Percentiles rank a stretch among this genome's conserved stretches.
phyloP scores from a whole-genome alignment of 1,284 basidiomycete species.

The Fomitopsis betulina region DNA sequence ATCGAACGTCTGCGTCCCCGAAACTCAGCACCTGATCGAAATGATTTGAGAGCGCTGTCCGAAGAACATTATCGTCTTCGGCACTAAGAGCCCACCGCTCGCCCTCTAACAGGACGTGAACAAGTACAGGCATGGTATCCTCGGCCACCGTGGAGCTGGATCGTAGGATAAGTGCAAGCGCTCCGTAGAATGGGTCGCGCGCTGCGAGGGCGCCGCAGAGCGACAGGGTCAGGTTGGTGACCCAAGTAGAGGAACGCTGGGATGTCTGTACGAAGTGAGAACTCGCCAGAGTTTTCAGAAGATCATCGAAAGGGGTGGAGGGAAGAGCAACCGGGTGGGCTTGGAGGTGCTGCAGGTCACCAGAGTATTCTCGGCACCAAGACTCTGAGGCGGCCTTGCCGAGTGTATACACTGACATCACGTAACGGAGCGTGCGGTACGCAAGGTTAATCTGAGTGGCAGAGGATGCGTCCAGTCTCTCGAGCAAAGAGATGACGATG shows the following conservation, averaged over 20 bases:
- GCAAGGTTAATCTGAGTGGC: constrained; percentile 48
- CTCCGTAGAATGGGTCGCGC: constrained; percentile 63
- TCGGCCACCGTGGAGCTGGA: constrained; percentile 57
- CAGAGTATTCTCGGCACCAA: constrained; percentile 40
- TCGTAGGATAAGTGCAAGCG: constrained; percentile 57
- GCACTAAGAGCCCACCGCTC: constrained; percentile 22
- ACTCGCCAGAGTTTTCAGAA: constrained; percentile 35
- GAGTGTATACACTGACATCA: constrained; percentile 42
- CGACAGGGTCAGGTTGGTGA: constrained; percentile 53
- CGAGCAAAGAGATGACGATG: constrained; percentile 50
- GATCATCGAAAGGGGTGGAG: constrained; percentile 24
- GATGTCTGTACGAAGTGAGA: constrained; percentile 36
- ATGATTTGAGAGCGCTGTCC: constrained; percentile 51
- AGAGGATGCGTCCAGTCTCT: constrained; percentile 51
- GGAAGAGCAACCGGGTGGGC: constrained; percentile 35
- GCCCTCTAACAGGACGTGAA: constrained; percentile 62
- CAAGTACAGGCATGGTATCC: constrained; percentile 68
- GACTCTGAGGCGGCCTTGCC: constrained; percentile 27
- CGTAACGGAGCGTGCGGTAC: constrained; percentile 58
- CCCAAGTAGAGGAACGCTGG: constrained; percentile 59
- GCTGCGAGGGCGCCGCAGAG: constrained; percentile 56
- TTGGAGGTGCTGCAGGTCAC: constrained; percentile 51
- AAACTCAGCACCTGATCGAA: constrained; percentile 56
- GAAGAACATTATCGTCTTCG: constrained; percentile 17
- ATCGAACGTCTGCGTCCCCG: constrained; percentile 37